These are phyloP conservation scores for Aspergillus sclerotioniger DNA, from an alignment of 495 filamentous ascomycete genomes.

Conservation along the genomic window DNA sequence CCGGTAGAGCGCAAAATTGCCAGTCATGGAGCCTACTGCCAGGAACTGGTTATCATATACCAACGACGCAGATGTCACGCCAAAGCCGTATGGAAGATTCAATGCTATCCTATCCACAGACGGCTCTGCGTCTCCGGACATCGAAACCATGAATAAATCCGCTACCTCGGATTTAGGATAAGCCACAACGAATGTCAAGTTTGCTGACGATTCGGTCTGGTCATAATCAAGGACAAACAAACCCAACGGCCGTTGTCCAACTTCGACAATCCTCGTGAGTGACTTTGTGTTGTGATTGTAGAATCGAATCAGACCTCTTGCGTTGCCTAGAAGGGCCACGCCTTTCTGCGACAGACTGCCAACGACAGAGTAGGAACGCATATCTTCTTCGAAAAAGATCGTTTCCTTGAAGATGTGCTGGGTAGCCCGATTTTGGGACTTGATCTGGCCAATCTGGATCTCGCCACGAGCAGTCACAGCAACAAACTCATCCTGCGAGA, in stretches of 20 bases:
- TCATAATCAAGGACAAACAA: conserved; percentile 27
- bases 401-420: conserved; percentile 30
- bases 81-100: conserved; percentile 33
- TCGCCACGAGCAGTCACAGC: conserved; percentile 58
- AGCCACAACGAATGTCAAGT: conserved; percentile 30
- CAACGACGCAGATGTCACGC: conserved; percentile 37
- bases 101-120: conserved; percentile 23
- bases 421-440: conserved; percentile 7
- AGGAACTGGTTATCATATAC: conserved; percentile 43
- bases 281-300: conserved; percentile 37
- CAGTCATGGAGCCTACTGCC: conserved; percentile 67
- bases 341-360: conserved; percentile 27
- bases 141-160: conserved; percentile 30
- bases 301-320: conserved; percentile 29
- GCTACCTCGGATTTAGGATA: conserved; percentile 29
- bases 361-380: conserved; percentile 31
- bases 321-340: conserved; percentile 39
- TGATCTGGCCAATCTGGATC: conserved; percentile 50
- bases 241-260: conserved; percentile 26
- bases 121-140: conserved; percentile 16
- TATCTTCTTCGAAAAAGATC: conserved; percentile 29
- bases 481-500: conserved; percentile 56
- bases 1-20: conserved; percentile 56
- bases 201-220: conserved; percentile 5
- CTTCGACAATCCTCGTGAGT: conserved; percentile 22